phyloP scores from a whole-genome alignment of 1,284 basidiomycete species.

The Clitocybe nebularis region DNA sequence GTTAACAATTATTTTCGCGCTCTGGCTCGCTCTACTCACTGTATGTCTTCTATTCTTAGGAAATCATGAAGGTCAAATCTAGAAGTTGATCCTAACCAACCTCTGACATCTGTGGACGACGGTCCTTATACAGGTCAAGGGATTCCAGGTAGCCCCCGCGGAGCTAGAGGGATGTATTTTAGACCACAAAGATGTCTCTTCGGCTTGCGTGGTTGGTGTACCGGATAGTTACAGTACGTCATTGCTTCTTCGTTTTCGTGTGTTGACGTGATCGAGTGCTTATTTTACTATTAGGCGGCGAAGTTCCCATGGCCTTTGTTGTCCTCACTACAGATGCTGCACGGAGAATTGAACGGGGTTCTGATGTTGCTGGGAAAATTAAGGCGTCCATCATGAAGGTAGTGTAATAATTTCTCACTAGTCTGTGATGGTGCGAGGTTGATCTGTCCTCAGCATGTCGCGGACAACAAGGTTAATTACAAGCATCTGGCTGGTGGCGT shows the following conservation, averaged over 20 bases:
- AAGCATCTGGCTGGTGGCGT: conserved; percentile 67
- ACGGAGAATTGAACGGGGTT: conserved; percentile 28
- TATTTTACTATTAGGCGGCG: conserved; percentile 48
- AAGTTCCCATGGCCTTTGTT: conserved; percentile 65
- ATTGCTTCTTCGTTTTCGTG: conserved; percentile 1
- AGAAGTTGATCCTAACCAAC: background rate
- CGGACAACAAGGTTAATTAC: conserved; percentile 63
- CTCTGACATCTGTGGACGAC: too few relatives aligned
- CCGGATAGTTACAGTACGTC: conserved; percentile 60
- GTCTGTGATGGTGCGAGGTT: background rate
- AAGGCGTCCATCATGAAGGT: conserved; percentile 48
- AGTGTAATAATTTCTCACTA: conserved; percentile 7
- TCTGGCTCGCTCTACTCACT: too few relatives aligned
- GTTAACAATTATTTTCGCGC: conserved; percentile 24
- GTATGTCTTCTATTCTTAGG: too few relatives aligned
- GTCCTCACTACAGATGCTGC: conserved; percentile 43
- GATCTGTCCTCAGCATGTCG: conserved; percentile 49
- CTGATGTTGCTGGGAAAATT: conserved; percentile 29
- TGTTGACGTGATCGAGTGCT: background rate
- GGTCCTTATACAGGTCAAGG: conserved; percentile 46
- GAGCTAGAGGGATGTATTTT: conserved; percentile 72
- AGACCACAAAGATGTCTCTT: conserved; percentile 63
- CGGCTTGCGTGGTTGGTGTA: conserved; percentile 74
- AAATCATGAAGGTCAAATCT: conserved; percentile 47
- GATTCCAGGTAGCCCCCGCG: conserved; percentile 66